These are phyloP conservation scores for Oropetium thomaeum DNA, from an alignment of 176 grass and related monocot genomes.

Conservation along the genomic window DNA sequence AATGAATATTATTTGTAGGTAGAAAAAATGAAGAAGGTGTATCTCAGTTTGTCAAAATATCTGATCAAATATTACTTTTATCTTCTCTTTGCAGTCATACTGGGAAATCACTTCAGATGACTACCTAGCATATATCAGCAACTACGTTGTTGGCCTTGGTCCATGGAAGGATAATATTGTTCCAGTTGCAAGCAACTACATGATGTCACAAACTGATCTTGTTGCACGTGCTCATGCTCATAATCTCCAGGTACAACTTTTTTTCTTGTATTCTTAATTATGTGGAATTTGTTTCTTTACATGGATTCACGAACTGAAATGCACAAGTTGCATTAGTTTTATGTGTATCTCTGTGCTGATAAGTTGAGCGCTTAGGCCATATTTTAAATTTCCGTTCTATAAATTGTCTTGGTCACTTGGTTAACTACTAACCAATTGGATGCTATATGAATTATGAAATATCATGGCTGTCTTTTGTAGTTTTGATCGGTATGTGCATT, in stretches of 20 bases:
- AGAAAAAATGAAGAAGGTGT: background rate
- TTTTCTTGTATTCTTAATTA: conserved; percentile 4
- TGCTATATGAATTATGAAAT: conserved; percentile 3
- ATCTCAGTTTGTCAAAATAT: background rate
- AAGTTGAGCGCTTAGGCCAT: background rate
- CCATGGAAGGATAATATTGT: conserved; percentile 98
- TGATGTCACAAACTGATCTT: conserved; percentile 76
- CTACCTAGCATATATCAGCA: conserved; percentile 73
- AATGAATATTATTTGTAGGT: background rate
- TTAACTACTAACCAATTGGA: background rate
- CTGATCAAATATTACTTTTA: conserved; percentile 27
- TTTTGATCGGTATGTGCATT: conserved; percentile 1
- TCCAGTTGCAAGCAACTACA: conserved; percentile 59
- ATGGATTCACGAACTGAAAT: conserved; percentile 2
- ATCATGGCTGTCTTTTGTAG: background rate
- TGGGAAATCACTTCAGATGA: conserved; percentile 94
- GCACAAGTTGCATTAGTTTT: background rate
- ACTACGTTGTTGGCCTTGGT: conserved; percentile 81
- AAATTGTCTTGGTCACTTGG: background rate
- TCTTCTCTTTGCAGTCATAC: conserved; percentile 63
- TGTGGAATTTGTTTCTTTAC: background rate
- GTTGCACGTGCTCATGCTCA: conserved; percentile 87
- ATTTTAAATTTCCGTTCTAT: background rate
- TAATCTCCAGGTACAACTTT: conserved; percentile 76
- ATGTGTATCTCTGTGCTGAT: background rate